These are phyloP conservation scores for Podospora didyma DNA, from an alignment of 495 filamentous ascomycete genomes.

Conservation along the genomic window DNA sequence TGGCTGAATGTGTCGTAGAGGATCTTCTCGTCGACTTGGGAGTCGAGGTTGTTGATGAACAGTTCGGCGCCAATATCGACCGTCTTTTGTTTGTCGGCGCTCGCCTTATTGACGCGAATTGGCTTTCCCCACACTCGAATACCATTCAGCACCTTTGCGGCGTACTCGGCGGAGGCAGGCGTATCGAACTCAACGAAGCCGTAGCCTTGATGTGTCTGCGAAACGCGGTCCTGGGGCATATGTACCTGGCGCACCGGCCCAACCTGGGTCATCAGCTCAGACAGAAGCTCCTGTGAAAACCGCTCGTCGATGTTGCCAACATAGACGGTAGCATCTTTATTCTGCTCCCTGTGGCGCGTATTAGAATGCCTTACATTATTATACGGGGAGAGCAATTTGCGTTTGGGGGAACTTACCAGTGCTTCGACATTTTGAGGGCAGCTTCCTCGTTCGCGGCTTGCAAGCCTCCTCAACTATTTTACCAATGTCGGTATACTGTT, in stretches of 20 bases:
- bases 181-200: constrained; percentile 98
- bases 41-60: constrained; percentile 93
- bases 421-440: constrained; percentile 39
- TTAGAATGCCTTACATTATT: too few relatives aligned
- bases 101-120: constrained; percentile 88
- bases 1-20: constrained; percentile 97
- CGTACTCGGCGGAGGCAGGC: constrained; percentile 96
- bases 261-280: constrained; percentile 96
- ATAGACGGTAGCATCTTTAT: constrained; percentile 98
- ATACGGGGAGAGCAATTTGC: too few relatives aligned
- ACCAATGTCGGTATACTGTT: neutral
- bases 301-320: constrained; percentile 98
- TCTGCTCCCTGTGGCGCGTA: constrained; percentile 73
- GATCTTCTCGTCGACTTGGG: constrained; percentile 91
- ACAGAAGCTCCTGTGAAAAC: constrained; percentile 83
- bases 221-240: constrained; percentile 94
- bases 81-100: constrained; percentile 92
- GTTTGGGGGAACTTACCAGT: constrained; percentile 60
- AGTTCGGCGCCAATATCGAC: constrained; percentile 96
- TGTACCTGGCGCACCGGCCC: constrained; percentile 97
- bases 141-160: constrained; percentile 93
- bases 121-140: constrained; percentile 91
- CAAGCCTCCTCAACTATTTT: neutral
- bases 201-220: constrained; percentile 94
- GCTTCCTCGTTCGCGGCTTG: neutral